phyloP scores from a whole-genome alignment of 2,329 filamentous ascomycete species.

The Colletotrichum sp. region DNA sequence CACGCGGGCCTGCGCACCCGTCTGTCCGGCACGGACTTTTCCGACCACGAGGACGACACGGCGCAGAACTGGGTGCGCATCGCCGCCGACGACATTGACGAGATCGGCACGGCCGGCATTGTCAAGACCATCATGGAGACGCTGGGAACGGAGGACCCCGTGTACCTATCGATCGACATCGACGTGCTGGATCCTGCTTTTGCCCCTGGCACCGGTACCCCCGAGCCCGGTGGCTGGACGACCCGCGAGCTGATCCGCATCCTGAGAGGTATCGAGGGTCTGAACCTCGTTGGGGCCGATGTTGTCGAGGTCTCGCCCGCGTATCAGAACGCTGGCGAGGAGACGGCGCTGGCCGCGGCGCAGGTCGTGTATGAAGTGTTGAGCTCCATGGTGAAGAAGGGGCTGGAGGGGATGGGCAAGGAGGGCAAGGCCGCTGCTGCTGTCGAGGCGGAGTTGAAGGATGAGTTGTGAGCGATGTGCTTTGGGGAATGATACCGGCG shows the following conservation, averaged over 20 bases:
- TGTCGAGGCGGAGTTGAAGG: conserved; percentile 26
- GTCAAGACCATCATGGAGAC: conserved; percentile 72
- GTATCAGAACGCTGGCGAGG: conserved; percentile 82
- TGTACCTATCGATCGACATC: conserved; percentile 71
- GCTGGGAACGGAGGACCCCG: conserved; percentile 76
- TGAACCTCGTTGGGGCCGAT: conserved; percentile 90
- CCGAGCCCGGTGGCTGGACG: conserved; percentile 91
- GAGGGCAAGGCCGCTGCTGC: conserved; percentile 28
- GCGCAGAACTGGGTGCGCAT: conserved; percentile 82
- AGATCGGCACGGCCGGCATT: conserved; percentile 75
- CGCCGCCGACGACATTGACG: conserved; percentile 86
- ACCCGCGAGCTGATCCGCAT: conserved; percentile 87
- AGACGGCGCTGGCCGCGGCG: conserved; percentile 81
- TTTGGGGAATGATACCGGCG: background rate
- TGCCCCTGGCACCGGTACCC: conserved; percentile 80
- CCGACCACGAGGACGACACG: conserved; percentile 75
- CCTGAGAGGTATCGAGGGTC: conserved; percentile 77
- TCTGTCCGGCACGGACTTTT: conserved; percentile 68
- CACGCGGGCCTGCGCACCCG: conserved; percentile 85
- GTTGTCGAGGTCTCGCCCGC: conserved; percentile 88
- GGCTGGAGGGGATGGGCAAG: conserved; percentile 41
- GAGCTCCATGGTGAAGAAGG: conserved; percentile 72
- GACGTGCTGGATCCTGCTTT: conserved; percentile 42
- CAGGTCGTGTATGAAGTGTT: conserved; percentile 89
- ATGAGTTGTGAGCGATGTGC: conserved; percentile 39